Percentiles rank a stretch among this genome's conserved stretches.
These are phyloP conservation scores for Euphrasia arctica DNA, from an alignment of 305 asterid genomes.

Conservation along the genomic window DNA sequence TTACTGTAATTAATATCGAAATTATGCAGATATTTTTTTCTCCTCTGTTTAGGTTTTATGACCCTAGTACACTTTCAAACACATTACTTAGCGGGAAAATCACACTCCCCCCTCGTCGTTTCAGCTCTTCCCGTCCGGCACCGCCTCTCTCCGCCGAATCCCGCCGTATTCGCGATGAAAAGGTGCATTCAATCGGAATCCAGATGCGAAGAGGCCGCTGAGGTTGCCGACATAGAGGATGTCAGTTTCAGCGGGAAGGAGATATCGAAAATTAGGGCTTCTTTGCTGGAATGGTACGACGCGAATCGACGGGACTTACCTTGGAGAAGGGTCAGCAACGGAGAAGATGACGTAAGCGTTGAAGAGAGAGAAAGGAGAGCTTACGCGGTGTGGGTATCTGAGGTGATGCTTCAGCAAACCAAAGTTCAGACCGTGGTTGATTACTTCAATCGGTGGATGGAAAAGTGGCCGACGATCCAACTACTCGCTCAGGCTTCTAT, in stretches of 20 bases:
- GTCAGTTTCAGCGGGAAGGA: conserved; percentile 49
- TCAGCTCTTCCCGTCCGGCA: not conserved
- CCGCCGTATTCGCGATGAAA: conserved; percentile 37
- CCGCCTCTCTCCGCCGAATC: conserved; percentile 30
- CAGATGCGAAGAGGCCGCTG: conserved; percentile 17
- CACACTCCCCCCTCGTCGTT: conserved; percentile 23
- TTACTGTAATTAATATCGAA: too few species aligned
- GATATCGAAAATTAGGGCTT: conserved; percentile 61
- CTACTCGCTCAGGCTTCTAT: conserved; percentile 84
- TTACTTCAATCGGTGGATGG: conserved; percentile 90
- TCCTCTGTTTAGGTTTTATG: conserved; percentile 13
- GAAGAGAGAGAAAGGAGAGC: conserved; percentile 60
- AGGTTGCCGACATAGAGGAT: conserved; percentile 71
- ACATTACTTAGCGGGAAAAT: conserved; percentile 48
- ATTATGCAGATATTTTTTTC: too few species aligned
- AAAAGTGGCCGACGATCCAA: conserved; percentile 89
- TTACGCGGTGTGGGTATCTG: conserved; percentile 99
- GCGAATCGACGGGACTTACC: conserved; percentile 81
- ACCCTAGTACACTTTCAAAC: conserved; percentile 29
- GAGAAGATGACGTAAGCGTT: conserved; percentile 20
- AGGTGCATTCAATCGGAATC: conserved; percentile 36
- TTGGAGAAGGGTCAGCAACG: conserved; percentile 72
- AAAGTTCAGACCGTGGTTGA: conserved; percentile 91
- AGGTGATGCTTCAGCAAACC: conserved; percentile 98
- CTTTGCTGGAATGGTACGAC: conserved; percentile 77